Evolutionary conservation across 2,329 filamentous ascomycete species (phyloP).

Genomic region (Camptophora hylomeconis): DNA sequence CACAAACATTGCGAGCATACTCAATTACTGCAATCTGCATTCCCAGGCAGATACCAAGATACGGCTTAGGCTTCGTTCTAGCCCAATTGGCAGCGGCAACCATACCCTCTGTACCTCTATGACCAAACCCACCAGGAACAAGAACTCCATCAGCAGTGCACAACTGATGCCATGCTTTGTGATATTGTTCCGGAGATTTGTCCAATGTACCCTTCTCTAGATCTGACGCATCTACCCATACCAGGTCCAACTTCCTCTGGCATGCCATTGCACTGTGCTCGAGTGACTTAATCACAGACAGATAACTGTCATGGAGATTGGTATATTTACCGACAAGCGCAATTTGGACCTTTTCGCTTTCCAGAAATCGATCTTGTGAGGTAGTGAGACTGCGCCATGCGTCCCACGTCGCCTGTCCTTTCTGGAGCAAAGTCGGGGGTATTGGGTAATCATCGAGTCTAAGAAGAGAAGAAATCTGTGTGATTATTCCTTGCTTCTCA

Average conservation of each 20-base stretch:
- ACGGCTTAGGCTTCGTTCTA: slow-evolving; percentile 66
- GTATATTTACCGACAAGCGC: slow-evolving; percentile 89
- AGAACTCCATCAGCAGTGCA: slow-evolving; percentile 49
- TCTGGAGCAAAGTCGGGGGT: slow-evolving; percentile 40
- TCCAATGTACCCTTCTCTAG: slow-evolving; percentile 56
- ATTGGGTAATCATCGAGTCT: slow-evolving; percentile 45
- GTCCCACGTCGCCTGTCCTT: slow-evolving; percentile 60
- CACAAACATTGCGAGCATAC: slow-evolving; percentile 63
- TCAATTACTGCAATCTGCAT: slow-evolving; percentile 92
- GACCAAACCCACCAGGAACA: slow-evolving; percentile 60
- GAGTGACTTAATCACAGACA: slow-evolving; percentile 71
- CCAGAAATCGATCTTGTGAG: slow-evolving; percentile 51
- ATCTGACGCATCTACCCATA: slow-evolving; percentile 74
- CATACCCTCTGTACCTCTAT: slow-evolving; percentile 79
- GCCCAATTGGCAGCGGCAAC: slow-evolving; percentile 78
- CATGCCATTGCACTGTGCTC: slow-evolving; percentile 89
- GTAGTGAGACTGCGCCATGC: slow-evolving; percentile 64
- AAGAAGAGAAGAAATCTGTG: slow-evolving; percentile 52
- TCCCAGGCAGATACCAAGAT: slow-evolving; percentile 79
- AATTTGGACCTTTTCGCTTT: slow-evolving; percentile 54
- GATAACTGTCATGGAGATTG: slow-evolving; percentile 71
- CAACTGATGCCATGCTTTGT: slow-evolving; percentile 75
- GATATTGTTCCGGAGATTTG: slow-evolving; percentile 56
- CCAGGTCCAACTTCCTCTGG: slow-evolving; percentile 61
- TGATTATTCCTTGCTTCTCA: slow-evolving; percentile 63